A percentile compares a stretch with the other conserved stretches of the same genome.
Conservation (phyloP, 208 protist genomes). For the Trypanosoma vivax region DNA sequence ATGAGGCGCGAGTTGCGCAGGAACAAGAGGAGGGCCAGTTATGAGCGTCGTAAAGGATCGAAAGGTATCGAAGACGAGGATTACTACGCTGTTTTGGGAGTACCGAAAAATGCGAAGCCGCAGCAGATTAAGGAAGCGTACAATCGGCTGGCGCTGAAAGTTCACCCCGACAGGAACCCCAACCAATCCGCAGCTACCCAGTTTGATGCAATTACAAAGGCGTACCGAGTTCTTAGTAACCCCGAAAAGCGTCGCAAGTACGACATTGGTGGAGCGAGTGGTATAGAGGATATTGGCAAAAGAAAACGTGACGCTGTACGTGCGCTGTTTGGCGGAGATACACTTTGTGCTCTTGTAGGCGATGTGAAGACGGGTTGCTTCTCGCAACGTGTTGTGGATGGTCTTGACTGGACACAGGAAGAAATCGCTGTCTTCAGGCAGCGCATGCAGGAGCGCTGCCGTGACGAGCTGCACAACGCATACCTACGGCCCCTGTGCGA, state of each 20-base stretch:
- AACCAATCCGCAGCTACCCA: conserved; percentile 71
- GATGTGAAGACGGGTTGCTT: conserved; percentile 73
- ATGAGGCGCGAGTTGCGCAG: conserved; percentile 17
- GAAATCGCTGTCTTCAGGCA: conserved; percentile 59
- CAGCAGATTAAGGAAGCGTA: conserved; percentile 86
- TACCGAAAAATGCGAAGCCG: conserved; percentile 46
- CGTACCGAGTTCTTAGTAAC: conserved; percentile 96
- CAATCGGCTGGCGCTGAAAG: conserved; percentile 73
- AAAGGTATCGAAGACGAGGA: conserved; percentile 15
- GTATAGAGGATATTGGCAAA: conserved; percentile 84
- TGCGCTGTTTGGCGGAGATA: conserved; percentile 75
- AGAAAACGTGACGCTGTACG: conserved; percentile 69
- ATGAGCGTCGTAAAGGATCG: background rate
- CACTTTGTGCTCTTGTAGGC: conserved; percentile 34
- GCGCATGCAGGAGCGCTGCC: conserved; percentile 51
- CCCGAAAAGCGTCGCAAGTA: conserved; percentile 94
- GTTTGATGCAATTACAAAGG: conserved; percentile 90
- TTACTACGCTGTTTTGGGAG: conserved; percentile 73
- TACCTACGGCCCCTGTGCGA: conserved; percentile 30
- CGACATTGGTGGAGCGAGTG: conserved; percentile 94
- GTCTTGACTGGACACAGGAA: conserved; percentile 67
- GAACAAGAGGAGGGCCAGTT: conserved; percentile 4
- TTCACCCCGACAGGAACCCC: conserved; percentile 87
- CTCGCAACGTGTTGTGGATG: conserved; percentile 74
- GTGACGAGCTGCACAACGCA: conserved; percentile 52